These are phyloP conservation scores for Polytrichum commune DNA, from an alignment of 225 moss, liverwort and hornwort genomes.

Conservation along the genomic window DNA sequence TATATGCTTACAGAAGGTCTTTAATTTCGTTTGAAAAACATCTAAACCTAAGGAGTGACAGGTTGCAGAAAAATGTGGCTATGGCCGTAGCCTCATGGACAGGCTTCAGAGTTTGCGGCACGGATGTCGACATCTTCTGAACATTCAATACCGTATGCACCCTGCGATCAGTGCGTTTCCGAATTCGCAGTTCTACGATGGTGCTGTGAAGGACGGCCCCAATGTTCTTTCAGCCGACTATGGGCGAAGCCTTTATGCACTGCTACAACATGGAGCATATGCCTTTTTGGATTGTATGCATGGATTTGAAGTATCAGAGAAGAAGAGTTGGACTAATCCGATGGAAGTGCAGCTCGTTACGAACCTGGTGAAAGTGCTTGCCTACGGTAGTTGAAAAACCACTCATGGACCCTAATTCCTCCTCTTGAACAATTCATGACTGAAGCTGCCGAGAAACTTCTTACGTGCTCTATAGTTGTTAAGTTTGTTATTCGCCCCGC, in stretches of 20 bases:
- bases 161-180: constrained; percentile 41
- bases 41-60: constrained; percentile 10
- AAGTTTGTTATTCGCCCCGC: neutral
- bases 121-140: constrained; percentile 28
- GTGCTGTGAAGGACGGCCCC: constrained; percentile 21
- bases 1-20: too few species aligned
- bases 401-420: neutral
- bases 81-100: constrained; percentile 46
- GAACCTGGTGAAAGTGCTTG: neutral
- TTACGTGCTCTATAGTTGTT: neutral
- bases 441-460: too few species aligned
- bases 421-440: neutral
- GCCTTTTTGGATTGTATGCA: constrained; percentile 4
- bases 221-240: constrained; percentile 31
- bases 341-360: neutral
- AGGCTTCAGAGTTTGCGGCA: constrained; percentile 34
- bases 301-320: constrained; percentile 3
- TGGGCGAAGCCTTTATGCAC: neutral
- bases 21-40: too few species aligned
- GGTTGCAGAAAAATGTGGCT: constrained; percentile 28
- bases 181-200: constrained; percentile 36
- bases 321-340: constrained; percentile 4
- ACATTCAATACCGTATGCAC: constrained; percentile 50
- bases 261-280: neutral
- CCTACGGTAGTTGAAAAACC: neutral